phyloP scores from a whole-genome alignment of 2,329 filamentous ascomycete species.

The Fusarium sp. region DNA sequence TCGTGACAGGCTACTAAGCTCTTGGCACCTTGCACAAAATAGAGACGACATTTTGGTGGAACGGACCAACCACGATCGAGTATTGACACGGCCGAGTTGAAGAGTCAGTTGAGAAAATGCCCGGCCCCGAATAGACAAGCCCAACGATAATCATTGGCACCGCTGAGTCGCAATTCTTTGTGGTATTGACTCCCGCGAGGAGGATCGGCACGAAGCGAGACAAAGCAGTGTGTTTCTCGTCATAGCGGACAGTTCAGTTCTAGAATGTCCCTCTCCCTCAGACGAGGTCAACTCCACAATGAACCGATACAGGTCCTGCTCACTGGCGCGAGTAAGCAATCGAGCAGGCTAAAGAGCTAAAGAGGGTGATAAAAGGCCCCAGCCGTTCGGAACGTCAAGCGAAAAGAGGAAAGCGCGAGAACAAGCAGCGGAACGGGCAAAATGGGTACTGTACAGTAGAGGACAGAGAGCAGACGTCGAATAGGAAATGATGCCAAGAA shows the following conservation, averaged over 20 bases:
- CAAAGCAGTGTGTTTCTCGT: conserved; percentile 1
- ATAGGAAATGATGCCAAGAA: neutral
- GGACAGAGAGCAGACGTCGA: conserved; percentile 1
- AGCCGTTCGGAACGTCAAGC: conserved; percentile 25
- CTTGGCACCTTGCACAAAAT: conserved; percentile 26
- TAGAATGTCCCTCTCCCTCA: conserved; percentile 13
- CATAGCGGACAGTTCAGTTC: conserved; percentile 11
- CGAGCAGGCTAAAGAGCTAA: conserved; percentile 4
- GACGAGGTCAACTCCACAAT: conserved; percentile 34
- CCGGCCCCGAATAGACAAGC: conserved; percentile 1
- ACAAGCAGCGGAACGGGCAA: neutral
- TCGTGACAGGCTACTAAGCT: conserved; percentile 32
- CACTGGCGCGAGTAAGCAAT: conserved; percentile 7
- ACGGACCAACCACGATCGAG: conserved; percentile 28
- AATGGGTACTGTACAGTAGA: no score
- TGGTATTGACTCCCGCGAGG: conserved; percentile 1
- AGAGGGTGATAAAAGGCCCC: conserved; percentile 17
- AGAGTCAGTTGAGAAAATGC: neutral
- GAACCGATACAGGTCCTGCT: conserved; percentile 18
- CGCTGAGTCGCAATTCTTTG: neutral
- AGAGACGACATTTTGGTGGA: conserved; percentile 30
- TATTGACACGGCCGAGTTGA: conserved; percentile 29
- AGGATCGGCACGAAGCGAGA: conserved; percentile 34
- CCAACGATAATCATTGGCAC: neutral
- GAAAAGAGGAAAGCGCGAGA: conserved; percentile 20